Evolutionary conservation across 2,329 filamentous ascomycete genomes (phyloP).

Genomic region (Blastomyces silverae): DNA sequence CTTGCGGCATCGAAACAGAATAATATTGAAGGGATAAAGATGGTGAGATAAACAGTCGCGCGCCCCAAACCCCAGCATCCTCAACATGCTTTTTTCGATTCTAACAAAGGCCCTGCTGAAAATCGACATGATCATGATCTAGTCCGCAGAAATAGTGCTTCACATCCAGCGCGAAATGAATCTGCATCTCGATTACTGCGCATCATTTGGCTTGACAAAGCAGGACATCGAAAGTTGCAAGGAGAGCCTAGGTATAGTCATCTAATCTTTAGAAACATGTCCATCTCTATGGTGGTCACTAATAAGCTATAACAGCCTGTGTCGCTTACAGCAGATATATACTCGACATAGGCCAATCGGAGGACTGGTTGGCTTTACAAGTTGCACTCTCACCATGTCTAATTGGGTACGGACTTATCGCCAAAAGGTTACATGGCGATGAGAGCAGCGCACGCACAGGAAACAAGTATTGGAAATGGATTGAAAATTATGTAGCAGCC

Average conservation of each 20-base stretch:
- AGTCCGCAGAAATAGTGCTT: slow-evolving; percentile 63
- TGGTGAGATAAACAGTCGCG: slow-evolving; percentile 44
- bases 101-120: neutral
- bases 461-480: slow-evolving; percentile 84
- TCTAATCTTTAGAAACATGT: neutral
- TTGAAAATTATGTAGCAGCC: slow-evolving; percentile 76
- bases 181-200: slow-evolving; percentile 76
- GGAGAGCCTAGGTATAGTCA: slow-evolving; percentile 60
- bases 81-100: neutral
- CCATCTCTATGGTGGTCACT: neutral
- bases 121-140: slow-evolving; percentile 4
- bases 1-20: slow-evolving; percentile 80
- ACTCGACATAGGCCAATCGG: slow-evolving; percentile 77
- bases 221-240: slow-evolving; percentile 64
- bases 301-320: slow-evolving; percentile 48
- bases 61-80: neutral
- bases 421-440: slow-evolving; percentile 60
- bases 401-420: slow-evolving; percentile 80
- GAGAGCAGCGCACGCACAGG: slow-evolving; percentile 53
- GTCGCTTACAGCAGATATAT: slow-evolving; percentile 80
- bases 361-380: slow-evolving; percentile 83
- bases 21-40: slow-evolving; percentile 63
- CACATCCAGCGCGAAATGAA: slow-evolving; percentile 74
- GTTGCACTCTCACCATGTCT: slow-evolving; percentile 79
- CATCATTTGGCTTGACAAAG: slow-evolving; percentile 67